phyloP scores from a whole-genome alignment of 2,329 filamentous ascomycete species.

The Paraphoma chrysanthemicola region DNA sequence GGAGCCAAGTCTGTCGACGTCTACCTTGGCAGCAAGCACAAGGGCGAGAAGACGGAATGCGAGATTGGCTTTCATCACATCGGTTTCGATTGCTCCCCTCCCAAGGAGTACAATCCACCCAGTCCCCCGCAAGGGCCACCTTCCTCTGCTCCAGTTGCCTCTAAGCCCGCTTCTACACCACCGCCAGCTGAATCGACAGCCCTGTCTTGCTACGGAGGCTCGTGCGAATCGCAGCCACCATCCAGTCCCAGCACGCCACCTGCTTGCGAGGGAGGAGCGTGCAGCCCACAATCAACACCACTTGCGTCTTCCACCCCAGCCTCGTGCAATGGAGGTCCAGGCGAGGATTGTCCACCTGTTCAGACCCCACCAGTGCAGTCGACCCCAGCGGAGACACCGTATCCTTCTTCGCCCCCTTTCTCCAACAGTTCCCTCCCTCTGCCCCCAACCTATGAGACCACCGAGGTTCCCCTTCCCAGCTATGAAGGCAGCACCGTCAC shows the following conservation, averaged over 20 bases:
- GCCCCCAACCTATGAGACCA: slow-evolving; percentile 8
- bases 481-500: slow-evolving; percentile 10
- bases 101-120: slow-evolving; percentile 30
- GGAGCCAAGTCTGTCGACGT: slow-evolving; percentile 84
- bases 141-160: slow-evolving; percentile 13
- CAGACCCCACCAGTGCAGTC: slow-evolving; percentile 2
- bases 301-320: neutral
- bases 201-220: slow-evolving; percentile 10
- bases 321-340: slow-evolving; percentile 3
- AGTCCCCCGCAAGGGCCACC: slow-evolving; percentile 18
- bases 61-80: slow-evolving; percentile 76
- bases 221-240: slow-evolving; percentile 10
- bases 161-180: slow-evolving; percentile 12
- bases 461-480: slow-evolving; percentile 8
- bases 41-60: slow-evolving; percentile 64
- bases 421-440: slow-evolving; percentile 26
- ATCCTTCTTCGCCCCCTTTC: slow-evolving; percentile 7
- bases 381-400: slow-evolving; percentile 13
- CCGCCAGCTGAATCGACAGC: slow-evolving; percentile 10
- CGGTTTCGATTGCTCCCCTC: slow-evolving; percentile 72
- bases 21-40: slow-evolving; percentile 59
- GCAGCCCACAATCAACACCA: neutral
- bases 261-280: neutral
- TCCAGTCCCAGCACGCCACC: slow-evolving; percentile 2
- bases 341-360: slow-evolving; percentile 1